Evolutionary conservation across 1,139 yeast species (phyloP), one percentile per base, ranked within the genome.

Genomic region (Zygosaccharomyces sapae): DNA sequence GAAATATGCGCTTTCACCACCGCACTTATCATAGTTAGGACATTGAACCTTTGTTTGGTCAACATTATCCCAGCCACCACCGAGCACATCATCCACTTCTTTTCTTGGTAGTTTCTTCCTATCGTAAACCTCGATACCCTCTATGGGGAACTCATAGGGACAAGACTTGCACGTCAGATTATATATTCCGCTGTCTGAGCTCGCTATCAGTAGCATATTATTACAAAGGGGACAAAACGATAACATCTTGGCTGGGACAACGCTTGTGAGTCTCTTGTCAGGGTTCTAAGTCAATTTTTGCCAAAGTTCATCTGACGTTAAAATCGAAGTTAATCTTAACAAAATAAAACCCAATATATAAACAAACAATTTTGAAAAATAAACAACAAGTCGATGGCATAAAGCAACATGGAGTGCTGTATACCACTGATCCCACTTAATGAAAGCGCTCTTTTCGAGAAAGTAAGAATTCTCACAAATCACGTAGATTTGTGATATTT

Each of bases 11-110:
- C 88, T 86, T 57, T 81, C 86, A 53, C 86, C 84, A 41, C 89
- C 95, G 72, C 98, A 92, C 1, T 75, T 68, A 53, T 86, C 95
- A 46, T 65, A 63, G 39, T 79, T 74, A 3, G 97, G 96, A 72
- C 98, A 92, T 65, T 92, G 96, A 0, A 92, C 85, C 1, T 80
- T 73, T 0, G 92, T 85, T 61, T 85, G 92, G 64, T 94, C 98
- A 29, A 94, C 98, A 63, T 92, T 90, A 66, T 92, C 98, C 98
- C 98, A 92, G 2, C 97, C 95, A 24, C 96, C 97, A 50, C 99
- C 98, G 22, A 92, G 75, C 8, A 92, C 96, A 70, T 92, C 98
- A 67, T 92, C 99, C 3, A 92, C 94, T 58, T 88, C 86, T 63
- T 92, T 92, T 64, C 96, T 75, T 33, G 86, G 85, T 62, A 92